Evolutionary conservation across 768 basidiomycete genomes (phyloP), one percentile per base, ranked within the genome.

Genomic region (Suillus lakei): DNA sequence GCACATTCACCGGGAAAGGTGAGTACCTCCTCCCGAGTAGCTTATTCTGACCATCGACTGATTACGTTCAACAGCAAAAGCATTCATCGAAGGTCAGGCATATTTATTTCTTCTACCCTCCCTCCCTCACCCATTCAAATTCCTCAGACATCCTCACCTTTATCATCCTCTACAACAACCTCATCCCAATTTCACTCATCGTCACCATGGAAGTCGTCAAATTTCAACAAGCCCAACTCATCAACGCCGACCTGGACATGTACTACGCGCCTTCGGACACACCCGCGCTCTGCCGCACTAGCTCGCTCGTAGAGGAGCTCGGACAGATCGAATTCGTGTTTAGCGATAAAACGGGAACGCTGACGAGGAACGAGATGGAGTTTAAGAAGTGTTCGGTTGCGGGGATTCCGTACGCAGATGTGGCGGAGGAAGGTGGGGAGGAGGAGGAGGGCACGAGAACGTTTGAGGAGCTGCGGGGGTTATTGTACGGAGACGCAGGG

Each of bases 131-230:
- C 72, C 21, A 72, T 62, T 64, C 60, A 32, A 54, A 12, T 21
- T 67, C 66, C 66, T 8, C 70, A 94, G 97, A 99, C 76, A 95
- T 99, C 64, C 85, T 99, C 44, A 99, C 98, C 12, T 99, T 98
- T 82, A 93, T 99, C 78, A 97, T 99, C 77, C 85, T 98, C 46
- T 99, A 98, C 84, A 99, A 98, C 82, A 99, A 99, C 81, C 85
- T 99, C 70, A 99, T 99, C 66, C 97, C 97, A 4, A 99, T 99
- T 72, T 99, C 97, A 63, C 89, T 99, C 70, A 97, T 99, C 71
- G 98, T 99, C 70, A 99, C 98, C 4, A 99, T 99, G 92, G 98
- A 99, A 81, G 92, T 99, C 39, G 98, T 99, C 81, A 98, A 98
- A 77, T 99, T 91, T 73, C 96, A 98, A 76, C 98, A 99, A 80